Base-by-base conservation (phyloP, 768 basidiomycete species). In the Clitopilus hobsonii region DNA sequence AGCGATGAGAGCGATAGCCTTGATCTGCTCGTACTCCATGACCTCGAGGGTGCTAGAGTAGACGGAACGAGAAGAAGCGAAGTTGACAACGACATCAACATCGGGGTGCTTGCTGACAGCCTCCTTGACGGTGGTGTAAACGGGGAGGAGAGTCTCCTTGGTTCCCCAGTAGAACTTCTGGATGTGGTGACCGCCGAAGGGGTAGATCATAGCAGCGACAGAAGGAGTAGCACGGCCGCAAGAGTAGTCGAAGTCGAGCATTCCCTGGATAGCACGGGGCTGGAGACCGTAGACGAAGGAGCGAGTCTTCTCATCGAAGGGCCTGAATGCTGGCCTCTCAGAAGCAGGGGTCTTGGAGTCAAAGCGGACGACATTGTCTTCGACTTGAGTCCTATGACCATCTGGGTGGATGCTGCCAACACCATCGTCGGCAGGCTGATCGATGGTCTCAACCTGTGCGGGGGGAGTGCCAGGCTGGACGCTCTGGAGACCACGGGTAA, bases 101-200 rank as follows among this genome's bases (percentile, higher is more conserved):
- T 99, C 96, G 25, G 89, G 83, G 76, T 98, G 96, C 79, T 98
- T 99, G 72, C 84, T 80, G 61, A 89, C 85, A 13, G 96, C 96
- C 67, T 98, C 96, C 53, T 83, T 84, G 61, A 97, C 80, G 54
- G 84, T 84, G 18, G 95, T 96, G 79, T 97, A 99, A 38, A 99
- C 96, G 51, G 97, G 97, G 32, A 99, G 85, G 49, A 99, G 88
- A 2, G 96, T 96, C 80, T 98, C 97, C 78, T 92, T 94, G 36
- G 97, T 98, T 54, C 97, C 97, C 97, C 97, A 98, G 83, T 99
- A 98, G 84, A 99, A 98, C 79, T 99, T 99, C 77, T 99, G 97
- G 73, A 98, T 97, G 77, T 98, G 97, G 76, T 98, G 96, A 18
- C 96, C 96, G 67, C 96, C 97, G 74, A 99, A 99, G 69, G 96